These are phyloP conservation scores for Taiwanofungus camphoratus DNA, from an alignment of 1,284 basidiomycete species.

Conservation along the genomic window DNA sequence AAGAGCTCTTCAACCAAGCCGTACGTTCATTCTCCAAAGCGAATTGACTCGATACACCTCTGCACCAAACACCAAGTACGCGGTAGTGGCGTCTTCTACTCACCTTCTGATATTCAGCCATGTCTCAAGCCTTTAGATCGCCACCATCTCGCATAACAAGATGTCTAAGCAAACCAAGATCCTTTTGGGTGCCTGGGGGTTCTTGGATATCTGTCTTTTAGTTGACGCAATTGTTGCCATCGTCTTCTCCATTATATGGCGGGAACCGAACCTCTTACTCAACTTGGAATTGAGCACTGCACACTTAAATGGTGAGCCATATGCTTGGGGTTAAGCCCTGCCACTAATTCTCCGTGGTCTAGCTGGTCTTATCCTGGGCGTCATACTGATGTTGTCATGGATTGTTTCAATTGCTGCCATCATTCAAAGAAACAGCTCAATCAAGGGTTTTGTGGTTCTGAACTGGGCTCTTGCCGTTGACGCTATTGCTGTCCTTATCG, in stretches of 20 bases:
- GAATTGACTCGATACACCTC: slow-evolving; percentile 18
- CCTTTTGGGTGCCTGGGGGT: slow-evolving; percentile 65
- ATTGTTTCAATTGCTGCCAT: slow-evolving; percentile 65
- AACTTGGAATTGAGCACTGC: slow-evolving; percentile 58
- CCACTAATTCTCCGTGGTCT: slow-evolving; percentile 2
- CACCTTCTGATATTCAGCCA: background rate
- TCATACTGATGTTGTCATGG: slow-evolving; percentile 62
- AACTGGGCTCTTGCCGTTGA: slow-evolving; percentile 69
- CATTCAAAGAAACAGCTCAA: slow-evolving; percentile 62
- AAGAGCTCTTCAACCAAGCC: slow-evolving; percentile 24
- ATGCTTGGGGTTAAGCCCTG: slow-evolving; percentile 4
- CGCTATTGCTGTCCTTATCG: slow-evolving; percentile 47
- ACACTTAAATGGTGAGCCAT: slow-evolving; percentile 55
- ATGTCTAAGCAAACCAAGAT: slow-evolving; percentile 53
- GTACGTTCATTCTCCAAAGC: slow-evolving; percentile 8
- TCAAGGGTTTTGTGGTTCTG: slow-evolving; percentile 60
- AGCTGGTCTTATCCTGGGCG: slow-evolving; percentile 72
- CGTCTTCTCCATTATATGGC: slow-evolving; percentile 66
- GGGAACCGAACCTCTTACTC: slow-evolving; percentile 54
- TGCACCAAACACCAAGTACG: background rate
- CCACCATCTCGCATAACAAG: slow-evolving; percentile 23
- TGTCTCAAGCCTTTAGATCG: slow-evolving; percentile 12
- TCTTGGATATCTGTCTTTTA: slow-evolving; percentile 64
- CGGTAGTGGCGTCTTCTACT: background rate
- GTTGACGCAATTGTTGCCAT: slow-evolving; percentile 61